These are phyloP conservation scores for Sparassis latifolia DNA, from an alignment of 1,284 basidiomycete species.

Conservation along the genomic window DNA sequence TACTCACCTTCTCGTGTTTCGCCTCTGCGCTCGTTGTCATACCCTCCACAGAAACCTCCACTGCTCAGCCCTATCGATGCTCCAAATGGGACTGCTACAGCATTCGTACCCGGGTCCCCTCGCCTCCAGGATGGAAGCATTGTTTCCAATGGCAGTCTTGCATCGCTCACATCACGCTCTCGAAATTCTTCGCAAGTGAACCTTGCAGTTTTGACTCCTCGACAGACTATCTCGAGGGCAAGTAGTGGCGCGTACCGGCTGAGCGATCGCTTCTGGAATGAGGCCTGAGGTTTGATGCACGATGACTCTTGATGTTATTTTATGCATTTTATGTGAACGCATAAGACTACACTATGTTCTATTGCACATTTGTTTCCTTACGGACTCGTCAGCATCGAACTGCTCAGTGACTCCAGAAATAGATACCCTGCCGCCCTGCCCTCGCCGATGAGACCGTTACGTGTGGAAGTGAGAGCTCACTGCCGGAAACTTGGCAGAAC, in stretches of 20 bases:
- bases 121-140: constrained; percentile 25
- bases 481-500: too few species aligned
- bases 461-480: too few species aligned
- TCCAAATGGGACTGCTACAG: constrained; percentile 19
- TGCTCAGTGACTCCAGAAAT: too few species aligned
- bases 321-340: constrained; percentile 7
- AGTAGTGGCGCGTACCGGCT: constrained; percentile 20
- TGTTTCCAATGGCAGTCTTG: constrained; percentile 25
- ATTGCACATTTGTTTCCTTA: background rate
- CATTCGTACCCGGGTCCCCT: constrained; percentile 25
- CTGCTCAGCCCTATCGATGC: constrained; percentile 14
- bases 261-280: constrained; percentile 13
- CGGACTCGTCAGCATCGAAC: too few species aligned
- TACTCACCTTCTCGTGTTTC: constrained; percentile 22
- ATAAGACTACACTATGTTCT: background rate
- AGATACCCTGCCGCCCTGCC: too few species aligned
- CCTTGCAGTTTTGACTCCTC: constrained; percentile 42
- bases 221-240: constrained; percentile 32
- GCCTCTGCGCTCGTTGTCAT: constrained; percentile 23
- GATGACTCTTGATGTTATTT: constrained; percentile 8
- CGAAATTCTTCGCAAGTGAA: constrained; percentile 61
- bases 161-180: constrained; percentile 42
- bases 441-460: too few species aligned
- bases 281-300: constrained; percentile 3
- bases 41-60: constrained; percentile 14